phyloP scores from a whole-genome alignment of 441 rosid genomes.

The Iberis amara region DNA sequence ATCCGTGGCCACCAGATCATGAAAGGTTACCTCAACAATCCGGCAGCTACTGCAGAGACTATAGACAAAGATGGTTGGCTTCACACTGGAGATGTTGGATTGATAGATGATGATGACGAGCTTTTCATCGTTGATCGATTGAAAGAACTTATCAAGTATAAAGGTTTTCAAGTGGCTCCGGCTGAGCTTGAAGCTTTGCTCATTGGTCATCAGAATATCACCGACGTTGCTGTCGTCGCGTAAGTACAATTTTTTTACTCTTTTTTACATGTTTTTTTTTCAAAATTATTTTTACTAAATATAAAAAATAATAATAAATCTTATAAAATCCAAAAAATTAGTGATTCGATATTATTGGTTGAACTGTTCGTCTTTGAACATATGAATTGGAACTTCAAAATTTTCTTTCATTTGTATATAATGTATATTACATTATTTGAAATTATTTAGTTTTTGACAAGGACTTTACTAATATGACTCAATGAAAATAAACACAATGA shows the following conservation, averaged over 20 bases:
- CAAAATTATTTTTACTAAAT: no score
- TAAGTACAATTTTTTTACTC: constrained; percentile 29
- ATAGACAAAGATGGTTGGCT: constrained; percentile 81
- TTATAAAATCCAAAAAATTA: no score
- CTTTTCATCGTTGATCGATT: constrained; percentile 75
- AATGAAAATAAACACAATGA: no score
- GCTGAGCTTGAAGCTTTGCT: constrained; percentile 86
- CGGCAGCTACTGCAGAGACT: constrained; percentile 50
- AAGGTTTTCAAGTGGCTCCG: constrained; percentile 86
- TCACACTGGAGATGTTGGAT: constrained; percentile 77
- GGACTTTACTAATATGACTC: no score
- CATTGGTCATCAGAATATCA: constrained; percentile 51
- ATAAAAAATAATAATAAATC: no score
- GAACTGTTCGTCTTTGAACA: no score
- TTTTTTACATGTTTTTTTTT: no score
- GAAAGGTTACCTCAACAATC: constrained; percentile 84
- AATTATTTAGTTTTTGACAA: no score
- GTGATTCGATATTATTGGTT: no score
- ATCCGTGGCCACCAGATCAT: constrained; percentile 72
- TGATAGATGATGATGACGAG: constrained; percentile 72
- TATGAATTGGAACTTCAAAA: no score
- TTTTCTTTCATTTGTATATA: no score
- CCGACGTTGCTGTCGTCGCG: constrained; percentile 83
- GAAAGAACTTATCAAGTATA: constrained; percentile 78
- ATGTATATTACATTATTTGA: no score